Percentiles rank a stretch among this genome's conserved stretches.
These are phyloP conservation scores for Serendipita vermifera DNA, from an alignment of 768 basidiomycete genomes.

Conservation along the genomic window DNA sequence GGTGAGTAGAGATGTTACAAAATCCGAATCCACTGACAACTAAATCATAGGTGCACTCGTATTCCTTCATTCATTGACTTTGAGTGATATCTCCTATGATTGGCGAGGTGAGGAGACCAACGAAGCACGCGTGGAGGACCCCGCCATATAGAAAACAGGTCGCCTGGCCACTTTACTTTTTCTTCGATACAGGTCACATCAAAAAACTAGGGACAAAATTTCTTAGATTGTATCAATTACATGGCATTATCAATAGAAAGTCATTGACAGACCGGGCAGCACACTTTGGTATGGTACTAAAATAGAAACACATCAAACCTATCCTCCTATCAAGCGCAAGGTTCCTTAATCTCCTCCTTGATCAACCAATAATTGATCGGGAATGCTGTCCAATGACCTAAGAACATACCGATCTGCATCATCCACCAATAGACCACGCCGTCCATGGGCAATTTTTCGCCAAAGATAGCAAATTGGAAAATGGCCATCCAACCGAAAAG, in stretches of 20 bases:
- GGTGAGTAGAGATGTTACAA: too few relatives aligned
- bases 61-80: background rate
- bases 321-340: slow-evolving; percentile 3
- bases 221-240: too few relatives aligned
- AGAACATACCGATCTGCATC: slow-evolving; percentile 12
- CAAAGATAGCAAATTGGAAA: slow-evolving; percentile 9
- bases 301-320: too few relatives aligned
- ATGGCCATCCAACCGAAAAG: slow-evolving; percentile 12
- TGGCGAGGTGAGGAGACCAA: background rate
- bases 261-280: too few relatives aligned
- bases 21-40: too few relatives aligned
- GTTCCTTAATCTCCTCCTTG: slow-evolving; percentile 9
- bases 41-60: background rate
- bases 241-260: too few relatives aligned
- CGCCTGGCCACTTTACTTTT: too few relatives aligned
- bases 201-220: too few relatives aligned
- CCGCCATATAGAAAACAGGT: too few relatives aligned
- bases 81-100: background rate
- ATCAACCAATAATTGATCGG: slow-evolving; percentile 10
- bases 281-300: too few relatives aligned
- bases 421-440: slow-evolving; percentile 12
- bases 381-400: slow-evolving; percentile 11
- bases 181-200: too few relatives aligned
- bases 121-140: too few relatives aligned
- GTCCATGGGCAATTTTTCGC: background rate